A percentile compares a stretch with the other conserved stretches of the same genome.
Evolutionary conservation across 306 rosid genomes (phyloP).

Genomic region (Castanopsis chinensis): DNA sequence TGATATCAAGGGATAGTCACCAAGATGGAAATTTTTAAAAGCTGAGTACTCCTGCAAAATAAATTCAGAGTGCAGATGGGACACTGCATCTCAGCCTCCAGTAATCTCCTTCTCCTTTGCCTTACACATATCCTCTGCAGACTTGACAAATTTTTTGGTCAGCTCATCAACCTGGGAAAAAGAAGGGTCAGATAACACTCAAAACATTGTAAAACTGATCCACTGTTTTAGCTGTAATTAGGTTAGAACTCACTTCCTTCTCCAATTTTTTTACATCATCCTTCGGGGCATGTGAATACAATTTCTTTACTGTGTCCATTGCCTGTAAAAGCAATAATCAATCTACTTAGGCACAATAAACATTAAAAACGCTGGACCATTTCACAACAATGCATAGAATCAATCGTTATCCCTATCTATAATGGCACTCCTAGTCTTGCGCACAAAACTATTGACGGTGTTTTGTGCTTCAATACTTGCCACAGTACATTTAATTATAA

Average conservation of each 20-base stretch:
- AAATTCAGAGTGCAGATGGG: background rate
- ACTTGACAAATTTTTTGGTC: slow-evolving; percentile 78
- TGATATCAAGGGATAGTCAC: background rate
- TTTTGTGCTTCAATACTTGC: background rate
- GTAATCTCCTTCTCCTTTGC: slow-evolving; percentile 81
- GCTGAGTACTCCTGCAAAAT: background rate
- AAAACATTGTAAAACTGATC: slow-evolving; percentile 7
- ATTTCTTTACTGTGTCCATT: slow-evolving; percentile 80
- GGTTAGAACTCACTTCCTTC: slow-evolving; percentile 69
- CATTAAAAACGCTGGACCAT: slow-evolving; percentile 1
- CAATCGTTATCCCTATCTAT: background rate
- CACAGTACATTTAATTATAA: background rate
- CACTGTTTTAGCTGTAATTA: background rate
- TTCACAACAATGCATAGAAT: background rate
- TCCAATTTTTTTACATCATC: slow-evolving; percentile 87
- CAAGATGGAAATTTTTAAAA: background rate
- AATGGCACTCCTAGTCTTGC: background rate
- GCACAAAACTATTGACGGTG: background rate
- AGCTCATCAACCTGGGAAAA: slow-evolving; percentile 69
- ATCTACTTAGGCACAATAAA: slow-evolving; percentile 11
- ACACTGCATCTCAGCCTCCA: slow-evolving; percentile 42
- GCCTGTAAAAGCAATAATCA: slow-evolving; percentile 49
- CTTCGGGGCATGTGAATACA: slow-evolving; percentile 67
- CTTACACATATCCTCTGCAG: slow-evolving; percentile 79
- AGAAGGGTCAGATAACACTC: slow-evolving; percentile 19